These are phyloP conservation scores for Penicillium canariense DNA, from an alignment of 495 filamentous ascomycete species.

Conservation along the genomic window DNA sequence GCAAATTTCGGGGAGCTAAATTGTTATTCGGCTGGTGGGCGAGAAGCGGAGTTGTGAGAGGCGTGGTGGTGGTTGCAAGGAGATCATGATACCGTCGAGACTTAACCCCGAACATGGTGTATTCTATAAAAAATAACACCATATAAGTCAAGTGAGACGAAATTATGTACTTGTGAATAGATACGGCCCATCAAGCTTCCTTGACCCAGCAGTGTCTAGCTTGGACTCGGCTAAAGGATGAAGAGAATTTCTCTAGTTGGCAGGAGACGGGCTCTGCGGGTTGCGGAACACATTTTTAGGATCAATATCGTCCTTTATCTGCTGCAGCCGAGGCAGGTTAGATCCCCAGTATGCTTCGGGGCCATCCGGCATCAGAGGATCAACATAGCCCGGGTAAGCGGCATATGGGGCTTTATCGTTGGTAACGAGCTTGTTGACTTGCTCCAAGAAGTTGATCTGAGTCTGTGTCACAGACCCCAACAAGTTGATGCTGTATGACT, in stretches of 20 bases:
- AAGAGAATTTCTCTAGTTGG: neutral
- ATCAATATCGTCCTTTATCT: slow-evolving; percentile 53
- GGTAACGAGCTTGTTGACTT: slow-evolving; percentile 40
- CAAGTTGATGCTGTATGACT: slow-evolving; percentile 42
- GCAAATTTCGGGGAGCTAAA: slow-evolving; percentile 35
- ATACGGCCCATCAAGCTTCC: neutral
- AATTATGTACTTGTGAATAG: neutral
- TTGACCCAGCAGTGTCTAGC: neutral
- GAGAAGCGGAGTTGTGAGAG: slow-evolving; percentile 38
- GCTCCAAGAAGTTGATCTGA: slow-evolving; percentile 30
- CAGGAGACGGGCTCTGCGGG: slow-evolving; percentile 40
- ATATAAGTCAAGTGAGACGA: too few species aligned
- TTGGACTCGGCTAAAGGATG: neutral
- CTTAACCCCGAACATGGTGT: neutral
- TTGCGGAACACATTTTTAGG: slow-evolving; percentile 56
- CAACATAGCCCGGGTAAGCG: slow-evolving; percentile 65
- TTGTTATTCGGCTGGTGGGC: slow-evolving; percentile 49
- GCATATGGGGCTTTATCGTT: slow-evolving; percentile 27
- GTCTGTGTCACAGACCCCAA: slow-evolving; percentile 37
- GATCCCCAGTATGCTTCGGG: slow-evolving; percentile 51
- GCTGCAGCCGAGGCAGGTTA: slow-evolving; percentile 43
- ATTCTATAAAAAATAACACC: neutral
- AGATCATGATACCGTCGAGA: neutral
- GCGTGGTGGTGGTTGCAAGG: slow-evolving; percentile 45
- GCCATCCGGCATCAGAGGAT: slow-evolving; percentile 46